Conservation (phyloP, 495 filamentous ascomycete genomes). For the Jackrogersella minutella region DNA sequence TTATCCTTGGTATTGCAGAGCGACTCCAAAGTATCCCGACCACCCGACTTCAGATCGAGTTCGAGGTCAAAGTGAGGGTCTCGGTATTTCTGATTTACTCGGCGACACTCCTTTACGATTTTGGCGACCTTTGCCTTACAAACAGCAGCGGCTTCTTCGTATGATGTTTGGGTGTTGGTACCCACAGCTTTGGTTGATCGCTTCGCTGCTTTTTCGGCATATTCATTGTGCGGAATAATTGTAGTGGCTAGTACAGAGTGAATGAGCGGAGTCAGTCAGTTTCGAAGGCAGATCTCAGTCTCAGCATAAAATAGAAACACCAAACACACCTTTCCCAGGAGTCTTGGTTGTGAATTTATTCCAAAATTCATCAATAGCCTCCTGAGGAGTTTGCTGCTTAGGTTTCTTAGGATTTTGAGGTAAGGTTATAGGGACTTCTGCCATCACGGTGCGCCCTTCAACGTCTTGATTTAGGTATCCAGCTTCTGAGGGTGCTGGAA, state of each 20-base stretch:
- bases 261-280: background rate
- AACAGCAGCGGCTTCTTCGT: conserved; percentile 73
- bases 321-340: conserved; percentile 61
- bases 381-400: conserved; percentile 68
- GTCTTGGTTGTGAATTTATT: conserved; percentile 72
- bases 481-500: conserved; percentile 29
- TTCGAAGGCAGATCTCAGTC: too few relatives aligned
- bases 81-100: conserved; percentile 88
- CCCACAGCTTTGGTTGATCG: conserved; percentile 57
- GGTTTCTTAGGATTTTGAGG: conserved; percentile 24
- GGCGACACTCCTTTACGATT: conserved; percentile 82
- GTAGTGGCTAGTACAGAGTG: conserved; percentile 64
- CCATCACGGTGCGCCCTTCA: conserved; percentile 35
- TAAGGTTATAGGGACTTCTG: conserved; percentile 32
- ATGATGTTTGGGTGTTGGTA: conserved; percentile 64
- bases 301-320: too few relatives aligned
- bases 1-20: conserved; percentile 53
- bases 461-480: conserved; percentile 26
- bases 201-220: conserved; percentile 70
- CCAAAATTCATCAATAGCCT: conserved; percentile 81
- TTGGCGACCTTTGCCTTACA: conserved; percentile 80
- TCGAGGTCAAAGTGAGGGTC: conserved; percentile 92
- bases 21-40: conserved; percentile 69
- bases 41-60: conserved; percentile 71
- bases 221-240: conserved; percentile 76